Conservation (phyloP, 306 rosid species). For the Cajanus cajan region DNA sequence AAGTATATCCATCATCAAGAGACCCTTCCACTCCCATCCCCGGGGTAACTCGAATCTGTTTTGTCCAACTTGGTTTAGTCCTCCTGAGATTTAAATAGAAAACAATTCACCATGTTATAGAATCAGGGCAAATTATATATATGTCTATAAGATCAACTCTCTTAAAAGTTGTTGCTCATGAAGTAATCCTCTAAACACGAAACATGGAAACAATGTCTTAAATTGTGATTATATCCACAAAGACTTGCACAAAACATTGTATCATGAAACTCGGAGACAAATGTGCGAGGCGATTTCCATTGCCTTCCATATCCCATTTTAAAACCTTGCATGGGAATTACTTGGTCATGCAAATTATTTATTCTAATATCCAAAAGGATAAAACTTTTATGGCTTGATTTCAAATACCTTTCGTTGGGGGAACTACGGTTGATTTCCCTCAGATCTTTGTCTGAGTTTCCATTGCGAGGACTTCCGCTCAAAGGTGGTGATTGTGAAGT, state of each 20-base stretch:
- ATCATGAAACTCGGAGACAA: background rate
- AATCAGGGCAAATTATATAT: background rate
- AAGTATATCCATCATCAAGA: conserved; percentile 35
- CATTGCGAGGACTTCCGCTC: conserved; percentile 51
- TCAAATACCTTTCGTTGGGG: conserved; percentile 44
- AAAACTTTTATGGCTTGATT: background rate
- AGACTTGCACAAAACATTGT: background rate
- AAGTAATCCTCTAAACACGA: background rate
- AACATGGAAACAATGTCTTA: background rate
- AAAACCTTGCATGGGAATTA: background rate
- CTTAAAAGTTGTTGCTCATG: background rate
- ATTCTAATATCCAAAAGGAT: background rate
- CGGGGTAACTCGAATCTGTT: conserved; percentile 40
- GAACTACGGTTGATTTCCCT: conserved; percentile 14
- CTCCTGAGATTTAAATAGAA: conserved; percentile 31
- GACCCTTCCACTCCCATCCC: conserved; percentile 55
- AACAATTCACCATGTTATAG: background rate
- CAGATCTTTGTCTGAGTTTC: conserved; percentile 48
- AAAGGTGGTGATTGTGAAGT: conserved; percentile 52
- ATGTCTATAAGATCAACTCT: background rate
- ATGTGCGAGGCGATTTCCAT: background rate
- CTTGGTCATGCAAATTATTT: background rate
- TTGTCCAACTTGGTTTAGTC: conserved; percentile 46
- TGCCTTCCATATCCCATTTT: background rate
- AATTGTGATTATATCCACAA: background rate